These are phyloP conservation scores for Acrodontium crateriforme DNA, from an alignment of 2,329 filamentous ascomycete genomes.

Conservation along the genomic window DNA sequence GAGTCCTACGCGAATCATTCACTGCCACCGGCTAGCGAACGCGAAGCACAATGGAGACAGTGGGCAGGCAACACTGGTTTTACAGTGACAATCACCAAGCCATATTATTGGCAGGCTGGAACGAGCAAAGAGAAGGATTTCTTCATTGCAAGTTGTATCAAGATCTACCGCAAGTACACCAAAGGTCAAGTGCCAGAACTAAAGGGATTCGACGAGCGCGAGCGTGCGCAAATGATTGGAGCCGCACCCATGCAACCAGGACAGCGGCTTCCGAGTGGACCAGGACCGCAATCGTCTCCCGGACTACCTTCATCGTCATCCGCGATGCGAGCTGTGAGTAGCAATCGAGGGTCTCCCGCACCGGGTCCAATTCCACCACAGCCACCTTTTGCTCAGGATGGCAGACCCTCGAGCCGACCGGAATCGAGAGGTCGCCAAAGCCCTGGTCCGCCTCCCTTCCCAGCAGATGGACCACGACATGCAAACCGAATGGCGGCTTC, in stretches of 20 bases:
- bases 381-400: constrained; percentile 21
- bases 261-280: no score
- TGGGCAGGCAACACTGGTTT: constrained; percentile 82
- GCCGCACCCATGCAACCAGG: constrained; percentile 6
- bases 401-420: constrained; percentile 17
- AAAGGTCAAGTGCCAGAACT: constrained; percentile 69
- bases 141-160: constrained; percentile 90
- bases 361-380: no score
- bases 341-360: constrained; percentile 6
- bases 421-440: constrained; percentile 16
- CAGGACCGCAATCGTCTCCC: no score
- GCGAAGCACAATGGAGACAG: constrained; percentile 47
- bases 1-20: constrained; percentile 55
- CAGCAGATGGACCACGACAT: no score
- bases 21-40: constrained; percentile 37
- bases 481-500: no score
- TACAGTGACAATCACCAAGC: constrained; percentile 75
- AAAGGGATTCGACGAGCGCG: constrained; percentile 65
- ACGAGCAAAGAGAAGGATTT: constrained; percentile 96
- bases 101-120: constrained; percentile 93
- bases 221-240: constrained; percentile 62
- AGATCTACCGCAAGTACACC: constrained; percentile 95
- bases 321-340: constrained; percentile 3
- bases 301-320: no score
- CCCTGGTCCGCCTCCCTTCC: constrained; percentile 19